These are phyloP conservation scores for Cordyceps tenuipes DNA, from an alignment of 2,329 filamentous ascomycete genomes.

Conservation along the genomic window DNA sequence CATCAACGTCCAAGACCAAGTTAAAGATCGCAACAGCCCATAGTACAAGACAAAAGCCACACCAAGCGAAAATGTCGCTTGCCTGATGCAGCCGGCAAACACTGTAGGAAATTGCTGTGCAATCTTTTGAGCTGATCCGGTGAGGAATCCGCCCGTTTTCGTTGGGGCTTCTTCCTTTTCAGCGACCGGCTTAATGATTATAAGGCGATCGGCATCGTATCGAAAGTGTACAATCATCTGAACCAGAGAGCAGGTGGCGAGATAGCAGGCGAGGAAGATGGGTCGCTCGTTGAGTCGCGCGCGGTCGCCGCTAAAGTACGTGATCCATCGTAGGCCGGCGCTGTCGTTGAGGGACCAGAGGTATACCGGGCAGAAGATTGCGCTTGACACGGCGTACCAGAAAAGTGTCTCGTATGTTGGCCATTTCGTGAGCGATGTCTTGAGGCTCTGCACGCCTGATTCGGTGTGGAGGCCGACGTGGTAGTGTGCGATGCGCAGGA, in stretches of 20 bases:
- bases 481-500: conserved; percentile 78
- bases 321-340: conserved; percentile 64
- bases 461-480: conserved; percentile 63
- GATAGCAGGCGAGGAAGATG: conserved; percentile 67
- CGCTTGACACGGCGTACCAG: conserved; percentile 72
- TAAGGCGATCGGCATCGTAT: conserved; percentile 63
- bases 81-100: conserved; percentile 30
- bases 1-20: conserved; percentile 62
- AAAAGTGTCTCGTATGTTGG: conserved; percentile 61
- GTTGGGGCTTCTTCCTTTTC: conserved; percentile 16
- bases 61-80: conserved; percentile 32
- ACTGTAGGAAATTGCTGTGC: conserved; percentile 31
- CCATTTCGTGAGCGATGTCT: conserved; percentile 46
- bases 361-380: conserved; percentile 72
- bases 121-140: conserved; percentile 28
- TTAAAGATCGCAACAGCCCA: conserved; percentile 49
- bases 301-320: conserved; percentile 61
- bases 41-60: conserved; percentile 52
- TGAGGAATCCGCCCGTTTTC: conserved; percentile 18
- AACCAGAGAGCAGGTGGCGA: conserved; percentile 58
- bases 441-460: conserved; percentile 58
- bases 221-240: conserved; percentile 65
- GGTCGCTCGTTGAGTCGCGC: conserved; percentile 77
- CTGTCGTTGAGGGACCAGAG: conserved; percentile 58
- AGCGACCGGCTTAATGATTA: conserved; percentile 22